These are phyloP conservation scores for Cutaneotrichosporon sp. DNA, from an alignment of 1,284 basidiomycete genomes.

Conservation along the genomic window DNA sequence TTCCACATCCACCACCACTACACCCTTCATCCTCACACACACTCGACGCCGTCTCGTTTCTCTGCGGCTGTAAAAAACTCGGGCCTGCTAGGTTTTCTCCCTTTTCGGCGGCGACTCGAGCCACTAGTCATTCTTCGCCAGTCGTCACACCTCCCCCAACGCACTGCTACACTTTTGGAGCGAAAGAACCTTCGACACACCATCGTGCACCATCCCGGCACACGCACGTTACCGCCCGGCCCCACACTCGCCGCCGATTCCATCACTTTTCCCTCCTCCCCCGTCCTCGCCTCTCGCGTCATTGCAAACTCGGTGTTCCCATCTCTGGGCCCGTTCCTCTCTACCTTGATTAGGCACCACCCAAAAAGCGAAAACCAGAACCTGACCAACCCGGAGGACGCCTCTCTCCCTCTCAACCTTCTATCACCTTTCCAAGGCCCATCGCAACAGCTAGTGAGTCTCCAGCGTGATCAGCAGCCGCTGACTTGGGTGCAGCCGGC, in stretches of 20 bases:
- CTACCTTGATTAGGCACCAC: background rate
- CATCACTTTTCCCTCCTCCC: background rate
- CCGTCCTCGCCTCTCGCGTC: background rate
- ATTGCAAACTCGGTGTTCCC: background rate
- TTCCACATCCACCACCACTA: background rate
- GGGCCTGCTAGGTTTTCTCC: too few species aligned
- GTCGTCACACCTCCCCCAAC: background rate
- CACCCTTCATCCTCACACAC: background rate
- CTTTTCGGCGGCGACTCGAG: too few species aligned
- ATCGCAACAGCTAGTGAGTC: too few species aligned
- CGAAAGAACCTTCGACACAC: constrained; percentile 4
- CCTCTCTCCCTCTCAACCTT: background rate
- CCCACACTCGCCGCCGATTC: background rate
- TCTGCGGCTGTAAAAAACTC: too few species aligned
- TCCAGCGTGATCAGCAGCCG: too few species aligned
- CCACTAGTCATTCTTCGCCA: background rate
- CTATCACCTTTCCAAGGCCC: too few species aligned
- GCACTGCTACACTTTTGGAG: background rate
- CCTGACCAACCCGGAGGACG: too few species aligned
- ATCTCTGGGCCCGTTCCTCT: too few species aligned
- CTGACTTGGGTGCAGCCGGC: too few species aligned
- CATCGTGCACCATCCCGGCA: background rate
- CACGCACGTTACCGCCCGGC: background rate
- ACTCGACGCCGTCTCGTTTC: background rate
- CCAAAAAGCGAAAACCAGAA: constrained; percentile 1